These are phyloP conservation scores for Epichloe uncinata DNA, from an alignment of 2,329 filamentous ascomycete species.

Conservation along the genomic window DNA sequence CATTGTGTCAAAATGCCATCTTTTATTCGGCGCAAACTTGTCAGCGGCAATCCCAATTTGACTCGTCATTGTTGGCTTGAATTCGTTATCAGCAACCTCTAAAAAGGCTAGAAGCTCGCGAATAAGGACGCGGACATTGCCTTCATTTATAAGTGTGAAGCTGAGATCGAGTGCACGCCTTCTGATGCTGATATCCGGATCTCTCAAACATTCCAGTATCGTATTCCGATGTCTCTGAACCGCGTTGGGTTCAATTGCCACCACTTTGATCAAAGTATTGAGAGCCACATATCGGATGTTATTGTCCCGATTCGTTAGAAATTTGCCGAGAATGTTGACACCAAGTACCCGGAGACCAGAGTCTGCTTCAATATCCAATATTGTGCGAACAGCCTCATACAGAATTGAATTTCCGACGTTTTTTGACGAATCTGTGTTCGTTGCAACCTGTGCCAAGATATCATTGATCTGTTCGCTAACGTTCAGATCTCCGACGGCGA, in stretches of 20 bases:
- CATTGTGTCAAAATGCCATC: conserved; percentile 98
- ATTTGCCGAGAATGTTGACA: conserved; percentile 97
- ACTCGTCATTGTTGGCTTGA: conserved; percentile 96
- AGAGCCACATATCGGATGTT: conserved; percentile 97
- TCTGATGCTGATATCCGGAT: conserved; percentile 96
- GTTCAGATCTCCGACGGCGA: conserved; percentile 73
- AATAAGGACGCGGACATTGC: conserved; percentile 87
- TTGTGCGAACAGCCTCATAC: conserved; percentile 93
- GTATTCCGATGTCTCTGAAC: conserved; percentile 96
- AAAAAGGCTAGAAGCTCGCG: conserved; percentile 87
- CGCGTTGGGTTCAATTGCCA: conserved; percentile 93
- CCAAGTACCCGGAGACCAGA: conserved; percentile 87
- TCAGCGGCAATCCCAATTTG: conserved; percentile 97
- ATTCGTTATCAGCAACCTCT: conserved; percentile 94
- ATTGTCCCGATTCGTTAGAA: conserved; percentile 96
- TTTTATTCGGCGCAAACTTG: conserved; percentile 88
- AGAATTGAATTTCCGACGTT: conserved; percentile 97
- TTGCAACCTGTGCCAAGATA: conserved; percentile 92
- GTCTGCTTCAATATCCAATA: conserved; percentile 95
- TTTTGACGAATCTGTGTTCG: conserved; percentile 95
- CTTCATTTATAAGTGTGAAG: conserved; percentile 95
- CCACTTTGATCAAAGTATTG: conserved; percentile 95
- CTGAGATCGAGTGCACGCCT: conserved; percentile 91
- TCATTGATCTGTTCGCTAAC: conserved; percentile 98
- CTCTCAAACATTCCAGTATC: conserved; percentile 86